Evolutionary conservation across 331 rosid genomes (phyloP).

Genomic region (Pyrus hybrid): DNA sequence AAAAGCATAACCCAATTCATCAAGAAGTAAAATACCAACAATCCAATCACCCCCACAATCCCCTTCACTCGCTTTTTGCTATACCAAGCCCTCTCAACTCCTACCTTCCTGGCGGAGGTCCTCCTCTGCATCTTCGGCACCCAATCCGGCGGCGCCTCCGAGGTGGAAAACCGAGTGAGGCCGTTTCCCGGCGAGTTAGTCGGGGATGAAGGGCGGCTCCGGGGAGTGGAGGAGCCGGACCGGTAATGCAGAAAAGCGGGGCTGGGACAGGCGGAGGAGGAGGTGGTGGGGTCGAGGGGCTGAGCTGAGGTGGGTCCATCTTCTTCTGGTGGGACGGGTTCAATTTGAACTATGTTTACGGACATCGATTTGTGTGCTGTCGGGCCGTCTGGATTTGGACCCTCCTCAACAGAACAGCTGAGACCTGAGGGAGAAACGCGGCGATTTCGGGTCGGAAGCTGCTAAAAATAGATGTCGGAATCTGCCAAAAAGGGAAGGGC

Average conservation of each 20-base stretch:
- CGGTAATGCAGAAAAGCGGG: constrained; percentile 28
- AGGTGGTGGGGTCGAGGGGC: constrained; percentile 25
- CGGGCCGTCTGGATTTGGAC: background rate
- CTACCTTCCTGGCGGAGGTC: constrained; percentile 22
- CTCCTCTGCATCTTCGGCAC: constrained; percentile 14
- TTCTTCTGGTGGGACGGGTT: background rate
- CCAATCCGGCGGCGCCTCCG: constrained; percentile 19
- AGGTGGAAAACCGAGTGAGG: constrained; percentile 51
- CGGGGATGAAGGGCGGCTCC: constrained; percentile 54
- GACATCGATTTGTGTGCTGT: background rate
- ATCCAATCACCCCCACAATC: constrained; percentile 35
- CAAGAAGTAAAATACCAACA: constrained; percentile 43
- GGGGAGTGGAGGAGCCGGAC: constrained; percentile 35
- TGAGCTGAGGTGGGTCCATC: constrained; percentile 13
- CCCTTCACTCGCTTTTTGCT: constrained; percentile 51
- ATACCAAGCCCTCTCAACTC: constrained; percentile 36
- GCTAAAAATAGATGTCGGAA: background rate
- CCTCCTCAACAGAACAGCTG: background rate
- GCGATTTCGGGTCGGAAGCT: background rate
- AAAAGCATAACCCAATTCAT: constrained; percentile 67
- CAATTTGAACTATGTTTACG: background rate
- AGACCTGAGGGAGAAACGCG: background rate
- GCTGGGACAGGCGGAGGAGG: background rate
- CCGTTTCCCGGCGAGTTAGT: constrained; percentile 41
- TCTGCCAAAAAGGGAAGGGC: background rate